phyloP scores from a whole-genome alignment of 768 basidiomycete genomes.

The Trametes elegans region DNA sequence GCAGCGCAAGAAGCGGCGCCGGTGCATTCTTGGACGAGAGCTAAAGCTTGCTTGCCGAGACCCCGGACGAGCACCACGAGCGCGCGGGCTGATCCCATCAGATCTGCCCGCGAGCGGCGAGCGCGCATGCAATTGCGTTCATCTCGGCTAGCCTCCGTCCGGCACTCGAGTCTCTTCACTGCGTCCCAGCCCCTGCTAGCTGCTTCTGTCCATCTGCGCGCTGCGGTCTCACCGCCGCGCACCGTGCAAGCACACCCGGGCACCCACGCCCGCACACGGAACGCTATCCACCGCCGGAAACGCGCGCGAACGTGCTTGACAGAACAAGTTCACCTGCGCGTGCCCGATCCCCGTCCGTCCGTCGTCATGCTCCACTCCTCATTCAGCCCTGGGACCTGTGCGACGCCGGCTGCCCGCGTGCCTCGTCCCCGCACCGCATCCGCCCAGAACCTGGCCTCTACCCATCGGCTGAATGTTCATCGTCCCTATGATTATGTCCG shows the following conservation, averaged over 20 bases:
- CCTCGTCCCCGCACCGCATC: too few relatives aligned
- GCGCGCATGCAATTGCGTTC: too few relatives aligned
- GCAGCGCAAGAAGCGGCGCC: not conserved
- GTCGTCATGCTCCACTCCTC: too few relatives aligned
- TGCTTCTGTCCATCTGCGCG: not conserved
- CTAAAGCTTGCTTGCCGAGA: not conserved
- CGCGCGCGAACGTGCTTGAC: not conserved
- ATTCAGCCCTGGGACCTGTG: too few relatives aligned
- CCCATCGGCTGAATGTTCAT: too few relatives aligned
- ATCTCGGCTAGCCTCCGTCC: not conserved
- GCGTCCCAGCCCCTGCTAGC: not conserved
- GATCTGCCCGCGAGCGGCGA: too few relatives aligned
- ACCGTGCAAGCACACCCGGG: not conserved
- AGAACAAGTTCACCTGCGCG: too few relatives aligned
- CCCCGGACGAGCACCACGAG: not conserved
- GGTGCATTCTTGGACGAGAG: constrained; percentile 3
- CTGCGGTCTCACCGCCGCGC: not conserved
- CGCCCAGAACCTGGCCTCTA: too few relatives aligned
- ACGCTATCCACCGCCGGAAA: not conserved
- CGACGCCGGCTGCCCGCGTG: too few relatives aligned
- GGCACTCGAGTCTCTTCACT: not conserved
- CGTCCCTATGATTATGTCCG: too few relatives aligned
- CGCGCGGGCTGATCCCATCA: not conserved
- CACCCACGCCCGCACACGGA: not conserved
- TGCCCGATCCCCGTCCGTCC: too few relatives aligned